Evolutionary conservation across 179 eudicot genomes (phyloP), one percentile per base, ranked within the genome.

Genomic region (Monotropa hypopitys): DNA sequence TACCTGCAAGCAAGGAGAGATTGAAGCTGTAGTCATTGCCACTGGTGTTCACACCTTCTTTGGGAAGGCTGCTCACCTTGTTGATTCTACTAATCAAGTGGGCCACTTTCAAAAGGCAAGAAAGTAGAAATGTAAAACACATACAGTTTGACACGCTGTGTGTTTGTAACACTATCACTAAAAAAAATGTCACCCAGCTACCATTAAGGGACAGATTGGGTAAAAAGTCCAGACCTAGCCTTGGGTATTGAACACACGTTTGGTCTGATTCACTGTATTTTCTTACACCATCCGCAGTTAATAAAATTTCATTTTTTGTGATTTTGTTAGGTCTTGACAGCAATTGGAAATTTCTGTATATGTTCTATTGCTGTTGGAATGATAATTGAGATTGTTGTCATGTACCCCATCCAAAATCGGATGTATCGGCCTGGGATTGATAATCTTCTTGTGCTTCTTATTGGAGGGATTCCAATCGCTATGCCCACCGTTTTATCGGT

Each of bases 401-500:
- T 93, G 98, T 93, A 91, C 78, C 90, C 97, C 10, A 93, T 93
- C 81, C 98, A 93, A 82, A 83, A 85, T 42, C 90, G 98, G 65
- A 53, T 54, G 18, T 93, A 93, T 85, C 97, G 98, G 74, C 93
- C 98, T 65, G 98, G 98, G 57, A 91, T 93, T 77, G 98, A 93
- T 84, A 93, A 93, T 81, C 74, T 92, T 76, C 91, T 91, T 59
- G 97, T 92, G 73, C 92, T 91, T 72, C 91, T 92, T 76, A 93
- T 93, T 84, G 98, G 98, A 80, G 98, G 98, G 73, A 93, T 93
- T 79, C 98, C 98, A 42, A 93, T 92, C 79, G 97, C 97, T 68
- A 92, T 92, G 97, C 97, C 97, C 12, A 92, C 97, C 12, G 97
- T 92, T 66, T 73, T 92, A 53, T 92, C 97, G 20, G 98, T 93